Evolutionary conservation across 1,284 basidiomycete species (phyloP).

Genomic region (Malassezia brasiliensis): DNA sequence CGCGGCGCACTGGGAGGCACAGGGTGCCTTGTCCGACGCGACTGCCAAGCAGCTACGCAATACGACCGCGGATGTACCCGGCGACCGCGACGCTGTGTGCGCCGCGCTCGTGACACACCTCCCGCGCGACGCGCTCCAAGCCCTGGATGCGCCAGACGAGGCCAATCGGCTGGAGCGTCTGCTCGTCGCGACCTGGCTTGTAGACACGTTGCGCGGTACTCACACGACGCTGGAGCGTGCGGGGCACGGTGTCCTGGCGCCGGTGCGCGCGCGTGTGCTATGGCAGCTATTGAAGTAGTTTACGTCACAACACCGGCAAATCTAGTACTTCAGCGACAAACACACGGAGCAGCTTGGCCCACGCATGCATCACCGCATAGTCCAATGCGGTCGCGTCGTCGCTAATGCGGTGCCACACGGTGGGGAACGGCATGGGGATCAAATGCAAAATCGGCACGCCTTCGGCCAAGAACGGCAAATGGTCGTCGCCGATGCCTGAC

Average conservation of each 20-base stretch:
- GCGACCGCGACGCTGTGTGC: background rate
- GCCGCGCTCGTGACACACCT: background rate
- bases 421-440: conserved; percentile 79
- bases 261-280: conserved; percentile 4
- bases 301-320: conserved; percentile 11
- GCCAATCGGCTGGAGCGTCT: too few relatives aligned
- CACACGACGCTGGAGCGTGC: background rate
- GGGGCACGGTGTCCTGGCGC: background rate
- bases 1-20: background rate
- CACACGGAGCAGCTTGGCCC: conserved; percentile 78
- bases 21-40: background rate
- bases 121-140: background rate
- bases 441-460: conserved; percentile 86
- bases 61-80: background rate
- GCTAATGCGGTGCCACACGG: conserved; percentile 82
- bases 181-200: conserved; percentile 7
- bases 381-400: conserved; percentile 82
- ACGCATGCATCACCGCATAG: conserved; percentile 64
- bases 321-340: conserved; percentile 84
- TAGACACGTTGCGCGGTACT: background rate
- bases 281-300: background rate
- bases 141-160: background rate
- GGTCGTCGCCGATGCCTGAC: conserved; percentile 81
- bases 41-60: background rate
- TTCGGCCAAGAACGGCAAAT: conserved; percentile 71